Percentiles rank a stretch among this genome's conserved stretches.
These are phyloP conservation scores for Salix udensis DNA, from an alignment of 345 rosid species.

Conservation along the genomic window DNA sequence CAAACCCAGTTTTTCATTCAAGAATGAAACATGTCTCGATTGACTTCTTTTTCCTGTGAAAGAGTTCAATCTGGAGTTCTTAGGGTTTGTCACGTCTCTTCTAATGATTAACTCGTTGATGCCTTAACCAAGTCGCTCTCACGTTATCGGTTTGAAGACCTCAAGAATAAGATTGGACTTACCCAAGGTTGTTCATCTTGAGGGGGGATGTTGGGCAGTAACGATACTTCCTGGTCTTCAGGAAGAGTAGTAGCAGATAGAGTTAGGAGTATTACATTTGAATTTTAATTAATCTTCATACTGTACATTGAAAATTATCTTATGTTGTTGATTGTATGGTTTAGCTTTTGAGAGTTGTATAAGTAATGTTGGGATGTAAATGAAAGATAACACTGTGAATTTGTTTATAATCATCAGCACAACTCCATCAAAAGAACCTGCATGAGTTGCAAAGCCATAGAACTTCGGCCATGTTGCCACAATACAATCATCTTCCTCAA, in stretches of 20 bases:
- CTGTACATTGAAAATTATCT: too few species aligned
- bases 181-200: not conserved
- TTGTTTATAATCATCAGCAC: constrained; percentile 37
- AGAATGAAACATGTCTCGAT: not conserved
- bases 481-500: constrained; percentile 62
- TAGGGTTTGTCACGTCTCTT: not conserved
- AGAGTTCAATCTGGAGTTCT: not conserved
- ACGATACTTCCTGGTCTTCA: too few species aligned
- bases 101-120: not conserved
- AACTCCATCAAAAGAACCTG: constrained; percentile 46
- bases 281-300: too few species aligned
- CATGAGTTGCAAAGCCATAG: constrained; percentile 51
- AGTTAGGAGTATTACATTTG: too few species aligned
- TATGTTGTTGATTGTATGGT: too few species aligned
- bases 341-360: too few species aligned
- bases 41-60: not conserved
- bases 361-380: too few species aligned
- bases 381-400: too few species aligned
- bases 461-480: constrained; percentile 47
- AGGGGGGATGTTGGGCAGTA: not conserved
- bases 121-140: not conserved
- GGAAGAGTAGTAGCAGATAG: too few species aligned
- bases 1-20: not conserved
- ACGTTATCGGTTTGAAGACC: not conserved
- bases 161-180: not conserved